Evolutionary conservation across 2,329 filamentous ascomycete species (phyloP).

Genomic region (Diplodia mutila): DNA sequence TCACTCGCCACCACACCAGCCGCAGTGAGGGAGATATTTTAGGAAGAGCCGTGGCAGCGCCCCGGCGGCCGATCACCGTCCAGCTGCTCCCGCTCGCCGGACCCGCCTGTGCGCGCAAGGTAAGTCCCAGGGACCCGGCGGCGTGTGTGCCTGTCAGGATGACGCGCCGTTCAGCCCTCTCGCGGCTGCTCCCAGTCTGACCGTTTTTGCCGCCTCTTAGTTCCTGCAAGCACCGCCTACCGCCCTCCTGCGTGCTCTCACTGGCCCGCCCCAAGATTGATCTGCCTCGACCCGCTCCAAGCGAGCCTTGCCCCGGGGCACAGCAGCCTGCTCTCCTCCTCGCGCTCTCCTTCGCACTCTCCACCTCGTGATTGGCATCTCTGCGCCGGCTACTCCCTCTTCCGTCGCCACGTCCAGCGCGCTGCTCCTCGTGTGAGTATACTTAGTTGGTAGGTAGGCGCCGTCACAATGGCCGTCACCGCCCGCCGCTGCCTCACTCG

Average conservation of each 20-base stretch:
- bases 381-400: constrained; percentile 4
- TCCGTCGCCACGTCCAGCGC: constrained; percentile 16
- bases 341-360: constrained; percentile 35
- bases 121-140: neutral
- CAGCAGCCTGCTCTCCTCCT: constrained; percentile 37
- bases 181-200: constrained; percentile 23
- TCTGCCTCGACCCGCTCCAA: constrained; percentile 44
- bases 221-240: constrained; percentile 18
- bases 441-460: constrained; percentile 19
- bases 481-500: neutral
- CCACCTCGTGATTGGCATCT: constrained; percentile 31
- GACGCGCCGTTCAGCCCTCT: constrained; percentile 21
- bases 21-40: constrained; percentile 20
- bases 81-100: constrained; percentile 6
- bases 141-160: constrained; percentile 6
- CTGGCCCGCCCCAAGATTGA: constrained; percentile 28
- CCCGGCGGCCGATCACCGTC: constrained; percentile 16
- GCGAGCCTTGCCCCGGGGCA: constrained; percentile 40
- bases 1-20: constrained; percentile 23
- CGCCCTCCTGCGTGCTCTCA: constrained; percentile 4
- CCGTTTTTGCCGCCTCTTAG: constrained; percentile 23
- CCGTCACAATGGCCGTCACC: neutral
- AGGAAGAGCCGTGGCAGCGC: constrained; percentile 19
- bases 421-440: constrained; percentile 1
- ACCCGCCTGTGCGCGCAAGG: constrained; percentile 8